Base-by-base conservation (phyloP, 164 flowering plant genomes). In the Chimonanthus praecox region DNA sequence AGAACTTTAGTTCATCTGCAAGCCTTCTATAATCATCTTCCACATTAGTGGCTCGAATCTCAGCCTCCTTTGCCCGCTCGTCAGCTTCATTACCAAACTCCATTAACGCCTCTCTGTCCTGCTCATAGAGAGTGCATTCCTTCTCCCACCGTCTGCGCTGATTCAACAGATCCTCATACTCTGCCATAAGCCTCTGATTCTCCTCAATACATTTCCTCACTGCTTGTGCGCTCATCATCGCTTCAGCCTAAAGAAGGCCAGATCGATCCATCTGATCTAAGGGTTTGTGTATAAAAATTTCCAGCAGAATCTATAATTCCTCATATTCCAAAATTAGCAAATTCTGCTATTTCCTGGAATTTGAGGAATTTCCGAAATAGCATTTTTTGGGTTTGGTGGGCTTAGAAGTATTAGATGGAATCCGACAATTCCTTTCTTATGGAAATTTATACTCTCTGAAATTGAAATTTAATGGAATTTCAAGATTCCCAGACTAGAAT, bases 31-130 rank as follows among this genome's bases (percentile, higher is more conserved):
- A 68, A 44, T 89, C 87, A 68, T 87, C 85, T 76, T 89, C 95
- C 77, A 88, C 81, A 58, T 87, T 88, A n/a, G 5, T 65, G 63
- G 83, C 89, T 69, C 91, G 85, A 49, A 20, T 64, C 80, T 93
- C 97, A 7, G 94, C 93, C 70, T 87, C 89, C 76, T 82, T 88
- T 0, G 97, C 97, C 70, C 96, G 80, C 75, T 89, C 90, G 72
- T 95, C 98, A 0, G 97, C 94, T 75, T 92, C 98, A 61, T 92
- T 89, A 49, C 93, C 94, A 77, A 92, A 95, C 45, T 95, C 98
- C 98, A 93, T 90, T 80, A 93, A 78, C 0, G 86, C 92, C 67
- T 93, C 98, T n/a, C 98, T 80, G 66, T 95, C 99, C 7, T 72
- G 89, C 45, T 93, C 91, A 70, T 90, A 95, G 16, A 95, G 81